These are phyloP conservation scores for Xylaria scruposa DNA, from an alignment of 495 filamentous ascomycete species.

Conservation along the genomic window DNA sequence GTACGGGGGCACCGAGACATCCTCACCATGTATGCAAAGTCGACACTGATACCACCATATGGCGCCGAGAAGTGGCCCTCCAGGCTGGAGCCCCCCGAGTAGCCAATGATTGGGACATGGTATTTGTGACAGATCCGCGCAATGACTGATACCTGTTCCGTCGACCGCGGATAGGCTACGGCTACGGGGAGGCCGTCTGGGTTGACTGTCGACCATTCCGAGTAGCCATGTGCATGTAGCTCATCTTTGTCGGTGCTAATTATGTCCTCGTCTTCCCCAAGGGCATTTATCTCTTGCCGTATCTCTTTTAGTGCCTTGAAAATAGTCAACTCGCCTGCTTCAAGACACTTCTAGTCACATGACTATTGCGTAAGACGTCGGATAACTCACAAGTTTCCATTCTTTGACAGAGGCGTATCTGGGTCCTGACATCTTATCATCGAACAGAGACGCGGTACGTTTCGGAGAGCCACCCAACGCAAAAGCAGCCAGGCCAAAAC, in stretches of 20 bases:
- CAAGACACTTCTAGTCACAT: neutral
- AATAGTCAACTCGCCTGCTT: conserved; percentile 32
- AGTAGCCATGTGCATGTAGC: conserved; percentile 81
- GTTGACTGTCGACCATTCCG: conserved; percentile 88
- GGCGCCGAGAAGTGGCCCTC: conserved; percentile 90
- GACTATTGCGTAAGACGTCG: neutral
- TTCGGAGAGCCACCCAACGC: conserved; percentile 32
- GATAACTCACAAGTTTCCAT: conserved; percentile 56
- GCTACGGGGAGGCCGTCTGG: conserved; percentile 79
- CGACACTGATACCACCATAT: conserved; percentile 84
- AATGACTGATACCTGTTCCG: conserved; percentile 80
- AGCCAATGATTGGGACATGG: conserved; percentile 85
- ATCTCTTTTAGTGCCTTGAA: conserved; percentile 69
- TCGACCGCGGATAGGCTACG: conserved; percentile 78
- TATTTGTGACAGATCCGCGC: conserved; percentile 83
- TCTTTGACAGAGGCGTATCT: conserved; percentile 57
- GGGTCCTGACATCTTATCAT: conserved; percentile 46
- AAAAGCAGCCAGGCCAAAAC: conserved; percentile 46
- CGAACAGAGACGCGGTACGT: conserved; percentile 43
- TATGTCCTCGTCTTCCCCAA: conserved; percentile 64
- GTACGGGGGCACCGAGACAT: neutral
- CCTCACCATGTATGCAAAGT: conserved; percentile 77
- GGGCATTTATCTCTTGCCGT: conserved; percentile 53
- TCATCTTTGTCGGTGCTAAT: conserved; percentile 87
- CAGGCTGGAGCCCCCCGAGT: conserved; percentile 84